These are phyloP conservation scores for Hypericum perforatum DNA, from an alignment of 345 rosid genomes.

Conservation along the genomic window DNA sequence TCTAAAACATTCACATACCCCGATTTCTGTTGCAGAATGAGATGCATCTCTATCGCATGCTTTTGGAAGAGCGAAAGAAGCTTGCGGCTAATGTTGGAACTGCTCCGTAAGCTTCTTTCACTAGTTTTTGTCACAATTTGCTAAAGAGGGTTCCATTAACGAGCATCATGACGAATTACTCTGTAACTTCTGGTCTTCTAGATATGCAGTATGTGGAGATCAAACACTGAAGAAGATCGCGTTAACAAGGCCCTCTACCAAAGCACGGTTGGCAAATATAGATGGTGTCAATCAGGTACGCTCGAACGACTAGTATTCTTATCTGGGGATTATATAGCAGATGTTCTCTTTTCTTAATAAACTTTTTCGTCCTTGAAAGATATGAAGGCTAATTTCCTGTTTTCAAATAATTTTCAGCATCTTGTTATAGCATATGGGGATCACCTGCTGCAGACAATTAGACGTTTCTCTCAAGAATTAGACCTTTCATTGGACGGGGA, in stretches of 20 bases:
- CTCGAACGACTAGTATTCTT: background rate
- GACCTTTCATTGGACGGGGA: constrained; percentile 34
- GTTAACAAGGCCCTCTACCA: constrained; percentile 34
- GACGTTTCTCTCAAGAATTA: constrained; percentile 22
- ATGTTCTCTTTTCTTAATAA: too few relatives aligned
- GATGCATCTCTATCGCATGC: constrained; percentile 28
- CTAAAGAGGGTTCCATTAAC: background rate
- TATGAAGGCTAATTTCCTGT: background rate
- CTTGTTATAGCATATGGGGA: constrained; percentile 30
- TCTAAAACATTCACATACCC: constrained; percentile 1
- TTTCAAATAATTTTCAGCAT: constrained; percentile 27
- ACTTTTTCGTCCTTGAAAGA: too few relatives aligned
- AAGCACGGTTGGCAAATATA: constrained; percentile 38
- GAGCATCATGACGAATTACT: constrained; percentile 2
- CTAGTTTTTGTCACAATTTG: constrained; percentile 6
- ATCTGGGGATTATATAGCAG: too few relatives aligned
- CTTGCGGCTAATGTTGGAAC: constrained; percentile 40
- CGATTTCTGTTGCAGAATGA: constrained; percentile 24
- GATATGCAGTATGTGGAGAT: constrained; percentile 41
- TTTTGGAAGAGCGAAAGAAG: constrained; percentile 35
- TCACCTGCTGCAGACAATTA: constrained; percentile 28
- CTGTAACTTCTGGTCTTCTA: constrained; percentile 11
- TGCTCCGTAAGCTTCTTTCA: constrained; percentile 36
- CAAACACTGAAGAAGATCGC: constrained; percentile 35
- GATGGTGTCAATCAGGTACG: constrained; percentile 47